A percentile compares a stretch with the other conserved stretches of the same genome.
These are phyloP conservation scores for Fusarium goolgardi DNA, from an alignment of 2,329 filamentous ascomycete genomes.

Conservation along the genomic window DNA sequence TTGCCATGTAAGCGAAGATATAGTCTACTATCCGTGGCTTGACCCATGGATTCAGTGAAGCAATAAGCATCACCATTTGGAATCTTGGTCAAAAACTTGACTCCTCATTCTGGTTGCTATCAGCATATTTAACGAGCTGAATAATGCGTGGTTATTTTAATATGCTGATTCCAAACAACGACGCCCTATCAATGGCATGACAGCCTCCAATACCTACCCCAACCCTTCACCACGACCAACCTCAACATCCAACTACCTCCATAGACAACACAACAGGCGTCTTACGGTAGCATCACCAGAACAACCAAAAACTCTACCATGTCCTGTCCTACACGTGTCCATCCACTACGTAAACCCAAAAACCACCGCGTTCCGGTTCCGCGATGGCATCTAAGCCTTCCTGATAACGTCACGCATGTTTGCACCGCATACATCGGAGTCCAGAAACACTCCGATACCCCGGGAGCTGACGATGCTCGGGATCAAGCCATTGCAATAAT, in stretches of 20 bases:
- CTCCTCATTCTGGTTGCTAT: neutral
- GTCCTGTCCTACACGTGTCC: constrained; percentile 40
- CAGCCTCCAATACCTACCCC: constrained; percentile 7
- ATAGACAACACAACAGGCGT: neutral
- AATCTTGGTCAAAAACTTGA: neutral
- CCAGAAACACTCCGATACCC: constrained; percentile 30
- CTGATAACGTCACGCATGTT: constrained; percentile 27
- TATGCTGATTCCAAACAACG: constrained; percentile 10
- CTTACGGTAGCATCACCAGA: neutral
- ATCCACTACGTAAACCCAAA: constrained; percentile 46
- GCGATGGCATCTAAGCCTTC: constrained; percentile 46
- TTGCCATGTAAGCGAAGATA: neutral
- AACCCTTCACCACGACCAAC: neutral
- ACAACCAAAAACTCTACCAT: constrained; percentile 1
- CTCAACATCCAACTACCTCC: neutral
- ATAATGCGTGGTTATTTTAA: neutral
- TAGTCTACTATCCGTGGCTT: neutral
- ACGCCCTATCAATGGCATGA: constrained; percentile 7
- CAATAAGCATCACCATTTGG: neutral
- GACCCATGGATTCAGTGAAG: neutral
- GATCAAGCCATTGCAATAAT: constrained; percentile 5
- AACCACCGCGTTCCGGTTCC: constrained; percentile 49
- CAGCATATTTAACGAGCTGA: neutral
- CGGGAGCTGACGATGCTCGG: neutral
- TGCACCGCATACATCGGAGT: constrained; percentile 48